Conservation (phyloP, 306 rosid species). For the Lagenaria siceraria region DNA sequence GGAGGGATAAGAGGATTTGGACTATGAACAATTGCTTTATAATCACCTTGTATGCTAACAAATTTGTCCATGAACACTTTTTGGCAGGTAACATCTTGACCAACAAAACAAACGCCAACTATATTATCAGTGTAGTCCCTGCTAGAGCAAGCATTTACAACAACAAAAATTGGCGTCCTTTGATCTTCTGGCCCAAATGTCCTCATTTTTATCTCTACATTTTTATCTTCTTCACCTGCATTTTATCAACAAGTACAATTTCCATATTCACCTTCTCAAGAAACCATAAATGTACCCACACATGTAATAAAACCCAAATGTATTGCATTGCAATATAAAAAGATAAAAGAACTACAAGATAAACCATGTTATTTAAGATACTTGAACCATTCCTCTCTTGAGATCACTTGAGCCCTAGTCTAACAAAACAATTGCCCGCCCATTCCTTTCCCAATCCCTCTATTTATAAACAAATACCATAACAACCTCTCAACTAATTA, state of each 20-base stretch:
- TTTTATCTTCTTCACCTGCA: conserved; percentile 98
- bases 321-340: neutral
- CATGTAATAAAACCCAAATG: neutral
- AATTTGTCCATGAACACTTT: conserved; percentile 96
- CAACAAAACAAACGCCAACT: conserved; percentile 98
- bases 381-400: too few species aligned
- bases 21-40: conserved; percentile 88
- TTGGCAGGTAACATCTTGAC: conserved; percentile 94
- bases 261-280: conserved; percentile 12
- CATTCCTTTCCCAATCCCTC: too few species aligned
- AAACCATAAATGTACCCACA: neutral
- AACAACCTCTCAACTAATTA: too few species aligned
- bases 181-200: conserved; percentile 60
- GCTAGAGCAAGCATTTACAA: conserved; percentile 99
- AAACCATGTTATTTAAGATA: neutral
- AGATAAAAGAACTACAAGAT: too few species aligned
- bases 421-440: too few species aligned
- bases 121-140: conserved; percentile 68
- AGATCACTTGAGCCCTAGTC: too few species aligned
- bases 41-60: conserved; percentile 89
- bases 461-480: too few species aligned
- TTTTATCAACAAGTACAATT: conserved; percentile 27
- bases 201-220: conserved; percentile 84
- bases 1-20: conserved; percentile 97
- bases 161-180: conserved; percentile 56